Base-by-base conservation (phyloP, 345 rosid species). In the Dipteronia dyeriana region DNA sequence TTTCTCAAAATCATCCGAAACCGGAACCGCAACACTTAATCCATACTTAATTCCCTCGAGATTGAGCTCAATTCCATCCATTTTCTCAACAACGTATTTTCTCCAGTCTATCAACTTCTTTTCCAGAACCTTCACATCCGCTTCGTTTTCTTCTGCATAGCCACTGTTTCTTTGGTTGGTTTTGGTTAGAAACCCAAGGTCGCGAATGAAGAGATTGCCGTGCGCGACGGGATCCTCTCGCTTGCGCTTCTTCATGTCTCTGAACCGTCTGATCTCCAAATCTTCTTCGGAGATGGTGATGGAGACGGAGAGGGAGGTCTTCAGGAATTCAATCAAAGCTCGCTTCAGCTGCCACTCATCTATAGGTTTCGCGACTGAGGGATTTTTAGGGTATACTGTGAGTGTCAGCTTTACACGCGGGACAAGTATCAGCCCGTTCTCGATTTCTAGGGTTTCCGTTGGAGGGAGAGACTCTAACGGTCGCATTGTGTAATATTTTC, bases 271-370 rank as follows among this genome's bases (percentile, higher is more conserved):
- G 83, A 93, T 84, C 31, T 86, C 80, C 43, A 95, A 85, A 74
- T 93, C 98, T 67, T 86, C 93, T 56, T 89, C 94, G 12, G 94
- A 80, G 20, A 95, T 82, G 47, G 84, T 73, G 67, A 90, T 73
- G 62, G 97, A 62, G 56, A 87, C 85, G 29, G 86, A 74, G 64
- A 87, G 81, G 0, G 95, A 90, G 80, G 73, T 71, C 81, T 85
- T 89, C 76, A 93, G 88, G 85, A 87, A 95, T 66, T 90, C 92
- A 2, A 83, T 79, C 23, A 93, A 82, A 17, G 99, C 91, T 45
- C 86, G 90, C 81, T 89, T 95, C 66, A 93, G 87, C 77, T 88
- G 94, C 99, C 99, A 95, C 79, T 93, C 98, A 84, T 95, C 97
- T 81, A 93, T 82, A 71, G 92, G 86, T 25, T 84, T 93, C 7